A percentile compares a stretch with the other conserved stretches of the same genome.
phyloP scores from a whole-genome alignment of 1,284 basidiomycete genomes.

The Ustilago curta region DNA sequence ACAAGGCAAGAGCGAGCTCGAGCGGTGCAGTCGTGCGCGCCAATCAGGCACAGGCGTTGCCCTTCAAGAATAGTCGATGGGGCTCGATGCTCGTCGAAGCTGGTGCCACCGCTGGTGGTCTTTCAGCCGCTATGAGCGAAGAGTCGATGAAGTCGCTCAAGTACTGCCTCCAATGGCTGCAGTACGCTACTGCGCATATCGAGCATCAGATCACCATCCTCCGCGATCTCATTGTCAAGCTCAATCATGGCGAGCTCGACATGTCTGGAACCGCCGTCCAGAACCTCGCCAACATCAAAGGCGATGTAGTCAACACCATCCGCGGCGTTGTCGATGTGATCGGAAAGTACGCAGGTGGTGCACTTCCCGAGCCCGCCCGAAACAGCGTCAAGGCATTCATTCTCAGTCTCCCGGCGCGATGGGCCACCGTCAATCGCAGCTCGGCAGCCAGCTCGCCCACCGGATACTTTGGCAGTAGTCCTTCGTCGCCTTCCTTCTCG shows the following conservation, averaged over 20 bases:
- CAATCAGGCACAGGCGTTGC: constrained; percentile 58
- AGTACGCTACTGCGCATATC: constrained; percentile 86
- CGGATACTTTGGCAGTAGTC: constrained; percentile 57
- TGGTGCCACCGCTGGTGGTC: constrained; percentile 75
- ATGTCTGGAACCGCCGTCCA: constrained; percentile 53
- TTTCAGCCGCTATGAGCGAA: constrained; percentile 86
- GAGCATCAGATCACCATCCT: constrained; percentile 86
- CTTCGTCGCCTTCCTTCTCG: constrained; percentile 60
- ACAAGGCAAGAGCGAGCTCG: constrained; percentile 14
- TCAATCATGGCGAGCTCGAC: constrained; percentile 62
- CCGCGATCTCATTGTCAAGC: constrained; percentile 71
- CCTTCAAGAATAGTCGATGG: constrained; percentile 76
- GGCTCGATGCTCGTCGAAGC: constrained; percentile 85
- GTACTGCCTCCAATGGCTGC: constrained; percentile 88
- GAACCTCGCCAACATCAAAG: constrained; percentile 77
- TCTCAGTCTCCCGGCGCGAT: constrained; percentile 81
- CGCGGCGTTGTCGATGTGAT: constrained; percentile 89
- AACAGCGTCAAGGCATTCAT: constrained; percentile 83
- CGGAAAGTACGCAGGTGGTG: constrained; percentile 83
- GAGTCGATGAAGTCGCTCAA: constrained; percentile 87
- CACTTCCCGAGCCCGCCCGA: constrained; percentile 85
- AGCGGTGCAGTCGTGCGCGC: constrained; percentile 49
- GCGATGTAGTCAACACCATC: constrained; percentile 85
- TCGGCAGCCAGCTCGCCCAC: constrained; percentile 32
- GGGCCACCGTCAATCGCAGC: constrained; percentile 73